phyloP scores from a whole-genome alignment of 306 rosid species.

The Quercus parvula region DNA sequence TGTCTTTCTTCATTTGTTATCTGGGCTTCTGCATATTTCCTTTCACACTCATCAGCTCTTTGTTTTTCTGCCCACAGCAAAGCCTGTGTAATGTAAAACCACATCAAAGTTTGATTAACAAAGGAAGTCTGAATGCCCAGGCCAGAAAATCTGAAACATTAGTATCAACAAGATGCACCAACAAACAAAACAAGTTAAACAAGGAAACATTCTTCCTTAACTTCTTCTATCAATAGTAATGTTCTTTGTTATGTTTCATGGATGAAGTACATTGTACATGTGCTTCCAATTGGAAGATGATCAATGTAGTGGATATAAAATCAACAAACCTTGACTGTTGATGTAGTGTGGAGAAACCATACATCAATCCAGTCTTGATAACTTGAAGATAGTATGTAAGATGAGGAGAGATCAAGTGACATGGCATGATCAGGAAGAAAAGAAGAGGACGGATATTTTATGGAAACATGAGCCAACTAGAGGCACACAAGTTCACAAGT shows the following conservation, averaged over 20 bases:
- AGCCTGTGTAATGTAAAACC: slow-evolving; percentile 43
- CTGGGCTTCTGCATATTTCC: slow-evolving; percentile 57
- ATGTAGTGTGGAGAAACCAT: not conserved
- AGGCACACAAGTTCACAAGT: not conserved
- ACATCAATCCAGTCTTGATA: not conserved
- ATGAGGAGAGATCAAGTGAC: not conserved
- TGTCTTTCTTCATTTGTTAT: slow-evolving; percentile 56
- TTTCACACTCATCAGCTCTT: slow-evolving; percentile 69
- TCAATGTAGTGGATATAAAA: not conserved
- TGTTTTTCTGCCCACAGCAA: slow-evolving; percentile 59
- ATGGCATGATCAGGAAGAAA: not conserved
- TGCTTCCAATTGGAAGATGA: not conserved
- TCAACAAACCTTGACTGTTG: not conserved
- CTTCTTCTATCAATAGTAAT: not conserved
- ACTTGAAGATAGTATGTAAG: not conserved
- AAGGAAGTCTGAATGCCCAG: slow-evolving; percentile 9
- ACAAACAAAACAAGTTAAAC: not conserved
- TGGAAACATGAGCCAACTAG: too few relatives aligned
- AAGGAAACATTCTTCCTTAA: not conserved
- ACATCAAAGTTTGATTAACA: slow-evolving; percentile 8
- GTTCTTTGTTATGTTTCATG: not conserved
- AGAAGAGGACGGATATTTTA: not conserved
- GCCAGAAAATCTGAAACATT: not conserved
- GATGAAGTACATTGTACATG: not conserved
- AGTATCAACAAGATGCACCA: not conserved